Conservation (phyloP, 768 basidiomycete species). For the Aureoboletus auriporus region DNA sequence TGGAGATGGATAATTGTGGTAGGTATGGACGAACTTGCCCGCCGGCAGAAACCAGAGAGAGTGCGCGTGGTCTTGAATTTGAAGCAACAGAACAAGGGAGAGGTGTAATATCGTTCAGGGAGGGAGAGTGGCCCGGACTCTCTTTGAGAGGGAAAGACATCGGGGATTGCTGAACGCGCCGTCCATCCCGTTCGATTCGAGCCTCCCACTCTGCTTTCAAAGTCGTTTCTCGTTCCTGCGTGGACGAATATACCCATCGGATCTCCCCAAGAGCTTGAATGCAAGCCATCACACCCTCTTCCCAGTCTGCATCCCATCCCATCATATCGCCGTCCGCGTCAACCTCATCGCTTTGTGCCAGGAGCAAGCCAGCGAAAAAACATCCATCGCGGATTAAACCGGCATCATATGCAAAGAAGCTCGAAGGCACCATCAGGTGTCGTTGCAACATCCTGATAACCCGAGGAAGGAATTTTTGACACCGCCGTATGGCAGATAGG, state of each 20-base stretch:
- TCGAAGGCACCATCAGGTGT: conserved; percentile 39
- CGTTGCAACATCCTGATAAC: conserved; percentile 50
- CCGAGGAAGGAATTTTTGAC: conserved; percentile 46
- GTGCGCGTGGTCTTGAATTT: conserved; percentile 14
- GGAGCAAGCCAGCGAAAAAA: conserved; percentile 79
- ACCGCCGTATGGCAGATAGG: conserved; percentile 43
- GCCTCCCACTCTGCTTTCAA: conserved; percentile 47
- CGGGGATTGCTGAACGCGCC: conserved; percentile 20
- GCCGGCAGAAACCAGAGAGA: conserved; percentile 31
- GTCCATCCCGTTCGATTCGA: conserved; percentile 28
- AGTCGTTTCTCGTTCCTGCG: conserved; percentile 65
- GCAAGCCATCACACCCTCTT: conserved; percentile 45
- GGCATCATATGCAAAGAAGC: conserved; percentile 81
- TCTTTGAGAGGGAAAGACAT: conserved; percentile 21
- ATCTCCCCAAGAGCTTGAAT: conserved; percentile 75
- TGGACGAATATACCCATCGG: conserved; percentile 77
- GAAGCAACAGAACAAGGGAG: conserved; percentile 11
- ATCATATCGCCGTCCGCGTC: conserved; percentile 13
- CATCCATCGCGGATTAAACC: conserved; percentile 85
- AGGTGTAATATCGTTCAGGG: conserved; percentile 17
- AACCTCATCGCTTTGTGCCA: conserved; percentile 53
- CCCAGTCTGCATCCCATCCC: conserved; percentile 27
- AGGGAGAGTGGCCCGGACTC: conserved; percentile 28
- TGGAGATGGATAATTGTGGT: conserved; percentile 39
- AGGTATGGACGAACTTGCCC: conserved; percentile 44